Conservation (phyloP, 2,329 filamentous ascomycete genomes). For the Aspergillus pseudonomiae region DNA sequence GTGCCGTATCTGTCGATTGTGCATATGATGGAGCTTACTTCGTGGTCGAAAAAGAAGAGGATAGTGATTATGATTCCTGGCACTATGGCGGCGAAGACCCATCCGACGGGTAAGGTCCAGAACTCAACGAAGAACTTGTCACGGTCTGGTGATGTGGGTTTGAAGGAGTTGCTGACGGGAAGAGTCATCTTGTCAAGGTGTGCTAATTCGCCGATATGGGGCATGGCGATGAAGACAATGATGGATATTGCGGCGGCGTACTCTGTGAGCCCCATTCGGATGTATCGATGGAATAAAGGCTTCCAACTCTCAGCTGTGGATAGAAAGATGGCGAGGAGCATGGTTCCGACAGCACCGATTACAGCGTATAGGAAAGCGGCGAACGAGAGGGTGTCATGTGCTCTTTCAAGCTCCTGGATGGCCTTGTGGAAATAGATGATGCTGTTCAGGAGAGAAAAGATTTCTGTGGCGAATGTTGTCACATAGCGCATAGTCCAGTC, state of each 20-base stretch:
- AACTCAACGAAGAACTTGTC: slow-evolving; percentile 63
- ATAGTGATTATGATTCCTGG: slow-evolving; percentile 66
- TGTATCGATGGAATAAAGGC: slow-evolving; percentile 63
- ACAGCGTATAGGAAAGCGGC: slow-evolving; percentile 68
- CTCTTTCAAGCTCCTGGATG: slow-evolving; percentile 64
- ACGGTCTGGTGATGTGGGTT: slow-evolving; percentile 59
- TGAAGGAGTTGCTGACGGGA: slow-evolving; percentile 58
- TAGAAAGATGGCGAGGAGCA: slow-evolving; percentile 63
- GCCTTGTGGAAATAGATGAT: slow-evolving; percentile 72
- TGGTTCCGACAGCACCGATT: slow-evolving; percentile 66
- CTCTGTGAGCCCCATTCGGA: slow-evolving; percentile 64
- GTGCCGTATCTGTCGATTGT: slow-evolving; percentile 64
- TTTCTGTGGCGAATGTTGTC: slow-evolving; percentile 67
- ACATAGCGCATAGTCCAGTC: slow-evolving; percentile 73
- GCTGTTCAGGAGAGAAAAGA: slow-evolving; percentile 68
- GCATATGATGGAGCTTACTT: slow-evolving; percentile 70
- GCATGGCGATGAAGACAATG: slow-evolving; percentile 66
- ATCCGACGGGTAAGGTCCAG: slow-evolving; percentile 62
- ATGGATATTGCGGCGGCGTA: slow-evolving; percentile 70
- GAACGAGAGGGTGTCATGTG: slow-evolving; percentile 59
- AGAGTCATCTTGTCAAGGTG: slow-evolving; percentile 62
- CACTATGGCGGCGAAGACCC: slow-evolving; percentile 65
- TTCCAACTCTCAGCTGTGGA: slow-evolving; percentile 65
- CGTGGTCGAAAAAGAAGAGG: slow-evolving; percentile 71
- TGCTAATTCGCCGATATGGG: slow-evolving; percentile 63